Evolutionary conservation across 2,329 filamentous ascomycete species (phyloP), one percentile per base, ranked within the genome.

Genomic region (Paraphoma sp.): DNA sequence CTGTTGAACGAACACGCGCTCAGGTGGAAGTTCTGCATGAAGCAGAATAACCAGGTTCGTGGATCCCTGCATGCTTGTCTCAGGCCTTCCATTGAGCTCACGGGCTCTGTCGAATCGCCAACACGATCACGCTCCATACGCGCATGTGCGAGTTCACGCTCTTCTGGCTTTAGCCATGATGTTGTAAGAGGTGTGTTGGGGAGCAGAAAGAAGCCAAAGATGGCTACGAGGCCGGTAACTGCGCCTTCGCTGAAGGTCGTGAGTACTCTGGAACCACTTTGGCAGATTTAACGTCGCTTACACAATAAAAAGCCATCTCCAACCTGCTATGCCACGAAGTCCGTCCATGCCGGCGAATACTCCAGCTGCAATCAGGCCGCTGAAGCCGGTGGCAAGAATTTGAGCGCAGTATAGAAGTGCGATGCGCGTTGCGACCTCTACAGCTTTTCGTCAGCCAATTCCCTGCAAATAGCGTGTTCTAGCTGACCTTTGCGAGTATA

Each of bases 401-500:
- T 76, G 76, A 7, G 76, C 79, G 18, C 71, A 76, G 60, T 80
- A 76, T 10, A 80, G 61, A 17, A 76, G 49, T 0, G 76, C 69
- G 43, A 76, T 75, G 8, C 76, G 69, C 3, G 71, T 70, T 1
- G 75, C 74, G 36, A 78, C 63, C 60, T 79, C 76, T 65, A 12
- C 14, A 28, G 8, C 6, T 33, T 2, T 4, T 14, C 23, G 16
- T 58, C n/a, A 58, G 55, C 23, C 3, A 14, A 17, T 14, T 9
- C 17, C 2, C 12, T 10, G 14, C 9, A 28, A 16, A 65, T 73
- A n/a, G 86, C 84, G 17, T 23, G 23, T 1, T 6, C 14, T 1
- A 33, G 31, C 51, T 23, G 40, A 61, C 62, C 62, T 50, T 83
- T 82, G 41, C 86, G 80, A 1, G 86, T 89, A 69, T 89, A 89